A percentile compares a stretch with the other conserved stretches of the same genome.
Conservation (phyloP, 2,329 filamentous ascomycete species). For the Aquanectria penicillioides region DNA sequence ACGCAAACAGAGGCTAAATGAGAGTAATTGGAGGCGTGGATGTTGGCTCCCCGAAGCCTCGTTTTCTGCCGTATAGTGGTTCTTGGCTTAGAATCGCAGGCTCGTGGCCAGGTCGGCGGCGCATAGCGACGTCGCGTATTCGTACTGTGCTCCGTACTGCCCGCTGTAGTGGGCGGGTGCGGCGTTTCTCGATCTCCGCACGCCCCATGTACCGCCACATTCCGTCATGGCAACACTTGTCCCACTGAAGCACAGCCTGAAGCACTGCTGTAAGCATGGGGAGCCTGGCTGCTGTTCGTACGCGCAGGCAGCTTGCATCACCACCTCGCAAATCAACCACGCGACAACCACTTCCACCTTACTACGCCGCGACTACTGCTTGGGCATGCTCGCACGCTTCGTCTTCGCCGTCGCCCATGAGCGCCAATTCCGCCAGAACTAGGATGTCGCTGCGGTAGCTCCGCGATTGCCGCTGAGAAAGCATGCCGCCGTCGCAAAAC, state of each 20-base stretch:
- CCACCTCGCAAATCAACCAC: slow-evolving; percentile 9
- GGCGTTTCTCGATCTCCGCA: slow-evolving; percentile 36
- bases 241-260: no score
- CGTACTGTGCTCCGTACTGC: slow-evolving; percentile 7
- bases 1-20: not conserved
- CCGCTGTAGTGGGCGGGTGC: slow-evolving; percentile 20
- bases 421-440: slow-evolving; percentile 15
- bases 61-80: not conserved
- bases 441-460: slow-evolving; percentile 39
- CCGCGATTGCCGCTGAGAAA: slow-evolving; percentile 37
- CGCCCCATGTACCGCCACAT: slow-evolving; percentile 27
- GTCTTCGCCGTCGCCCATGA: slow-evolving; percentile 17
- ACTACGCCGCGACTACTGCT: not conserved
- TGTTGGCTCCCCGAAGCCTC: slow-evolving; percentile 15
- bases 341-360: slow-evolving; percentile 7
- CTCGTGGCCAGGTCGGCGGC: not conserved
- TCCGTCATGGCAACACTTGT: slow-evolving; percentile 31
- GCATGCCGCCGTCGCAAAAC: slow-evolving; percentile 60
- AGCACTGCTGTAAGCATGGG: not conserved
- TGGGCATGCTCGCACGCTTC: not conserved
- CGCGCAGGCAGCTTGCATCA: no score
- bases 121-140: slow-evolving; percentile 9
- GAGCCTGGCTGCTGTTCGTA: slow-evolving; percentile 2
- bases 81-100: not conserved
- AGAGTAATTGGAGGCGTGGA: not conserved